phyloP scores from a whole-genome alignment of 2,329 filamentous ascomycete genomes.

The Nigrograna mackinnonii region DNA sequence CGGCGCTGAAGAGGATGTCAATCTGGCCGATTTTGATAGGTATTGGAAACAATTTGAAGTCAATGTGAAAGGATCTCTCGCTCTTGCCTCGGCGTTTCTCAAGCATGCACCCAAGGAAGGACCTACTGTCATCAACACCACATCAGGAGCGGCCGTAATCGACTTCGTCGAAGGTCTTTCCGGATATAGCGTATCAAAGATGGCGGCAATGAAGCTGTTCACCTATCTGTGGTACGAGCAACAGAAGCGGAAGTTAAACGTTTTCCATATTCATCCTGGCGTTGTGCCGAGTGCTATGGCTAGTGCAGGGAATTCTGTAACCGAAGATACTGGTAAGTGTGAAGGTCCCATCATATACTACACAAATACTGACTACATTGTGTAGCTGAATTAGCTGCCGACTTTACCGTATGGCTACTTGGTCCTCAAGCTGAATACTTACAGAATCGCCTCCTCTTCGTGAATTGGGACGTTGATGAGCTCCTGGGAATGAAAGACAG shows the following conservation, averaged over 20 bases:
- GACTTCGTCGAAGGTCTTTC: background rate
- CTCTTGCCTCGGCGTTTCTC: background rate
- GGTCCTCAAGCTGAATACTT: no score
- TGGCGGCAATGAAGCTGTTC: background rate
- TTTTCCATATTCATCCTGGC: no score
- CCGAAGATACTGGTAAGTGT: no score
- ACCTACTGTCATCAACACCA: background rate
- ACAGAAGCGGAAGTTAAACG: background rate
- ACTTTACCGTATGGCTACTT: no score
- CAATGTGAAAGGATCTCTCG: background rate
- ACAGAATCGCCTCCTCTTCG: no score
- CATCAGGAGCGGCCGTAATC: background rate
- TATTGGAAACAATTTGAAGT: background rate
- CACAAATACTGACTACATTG: no score
- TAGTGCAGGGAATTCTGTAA: no score
- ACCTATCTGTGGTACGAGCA: slow-evolving; percentile 3
- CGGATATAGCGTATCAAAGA: background rate
- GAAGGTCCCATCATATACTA: no score
- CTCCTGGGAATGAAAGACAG: no score
- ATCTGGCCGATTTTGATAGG: background rate
- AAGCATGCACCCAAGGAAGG: background rate
- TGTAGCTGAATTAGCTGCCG: no score
- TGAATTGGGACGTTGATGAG: no score
- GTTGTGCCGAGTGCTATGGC: no score
- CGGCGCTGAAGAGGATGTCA: background rate